Evolutionary conservation across 2,329 filamentous ascomycete species (phyloP).

Genomic region (Sarocladium kiliense): DNA sequence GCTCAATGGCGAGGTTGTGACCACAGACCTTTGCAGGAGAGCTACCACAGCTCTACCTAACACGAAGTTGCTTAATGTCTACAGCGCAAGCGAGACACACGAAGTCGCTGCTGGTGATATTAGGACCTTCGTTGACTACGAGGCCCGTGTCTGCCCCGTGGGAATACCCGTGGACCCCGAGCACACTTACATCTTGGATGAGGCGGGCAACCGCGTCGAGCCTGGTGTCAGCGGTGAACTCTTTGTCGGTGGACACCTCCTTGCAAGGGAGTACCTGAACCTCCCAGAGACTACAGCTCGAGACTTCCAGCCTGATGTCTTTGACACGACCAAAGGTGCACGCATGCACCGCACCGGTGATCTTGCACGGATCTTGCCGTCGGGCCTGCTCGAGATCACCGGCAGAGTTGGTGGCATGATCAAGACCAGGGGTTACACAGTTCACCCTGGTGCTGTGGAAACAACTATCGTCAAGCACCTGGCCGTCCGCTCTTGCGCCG

Average conservation of each 20-base stretch:
- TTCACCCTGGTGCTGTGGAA: slow-evolving; percentile 73
- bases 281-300: slow-evolving; percentile 72
- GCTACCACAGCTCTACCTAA: slow-evolving; percentile 64
- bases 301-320: slow-evolving; percentile 64
- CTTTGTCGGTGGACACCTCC: slow-evolving; percentile 66
- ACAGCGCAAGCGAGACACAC: slow-evolving; percentile 78
- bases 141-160: slow-evolving; percentile 66
- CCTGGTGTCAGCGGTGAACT: slow-evolving; percentile 64
- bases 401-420: slow-evolving; percentile 76
- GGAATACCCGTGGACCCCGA: slow-evolving; percentile 63
- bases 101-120: slow-evolving; percentile 77
- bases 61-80: slow-evolving; percentile 69
- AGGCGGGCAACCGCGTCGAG: slow-evolving; percentile 59
- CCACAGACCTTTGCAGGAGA: slow-evolving; percentile 67
- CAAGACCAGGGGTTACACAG: slow-evolving; percentile 73
- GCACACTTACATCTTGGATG: slow-evolving; percentile 68
- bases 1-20: slow-evolving; percentile 81
- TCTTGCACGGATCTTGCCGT: slow-evolving; percentile 60
- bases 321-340: slow-evolving; percentile 51
- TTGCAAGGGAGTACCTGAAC: slow-evolving; percentile 75
- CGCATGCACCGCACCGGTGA: slow-evolving; percentile 75
- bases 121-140: slow-evolving; percentile 56
- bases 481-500: slow-evolving; percentile 66
- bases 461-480: slow-evolving; percentile 65
- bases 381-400: slow-evolving; percentile 68